Conservation (phyloP, 495 filamentous ascomycete genomes). For the Penicillium arizonense region DNA sequence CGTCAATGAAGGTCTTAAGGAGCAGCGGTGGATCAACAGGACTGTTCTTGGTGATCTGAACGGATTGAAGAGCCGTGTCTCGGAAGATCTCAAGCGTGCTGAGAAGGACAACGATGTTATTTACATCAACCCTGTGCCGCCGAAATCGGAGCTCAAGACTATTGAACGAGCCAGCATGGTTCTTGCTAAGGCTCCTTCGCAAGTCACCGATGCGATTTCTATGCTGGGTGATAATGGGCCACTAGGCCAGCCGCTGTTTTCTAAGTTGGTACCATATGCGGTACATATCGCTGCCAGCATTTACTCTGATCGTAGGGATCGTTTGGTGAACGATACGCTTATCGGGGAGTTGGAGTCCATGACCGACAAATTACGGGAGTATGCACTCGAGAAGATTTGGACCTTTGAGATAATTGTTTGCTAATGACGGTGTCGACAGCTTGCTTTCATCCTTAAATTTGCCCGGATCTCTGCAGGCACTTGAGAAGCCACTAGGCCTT, state of each 20-base stretch:
- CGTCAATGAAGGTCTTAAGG: constrained; percentile 83
- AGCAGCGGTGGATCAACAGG: constrained; percentile 82
- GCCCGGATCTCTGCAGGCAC: constrained; percentile 87
- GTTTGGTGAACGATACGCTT: constrained; percentile 80
- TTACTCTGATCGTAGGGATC: constrained; percentile 87
- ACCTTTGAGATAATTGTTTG: neutral
- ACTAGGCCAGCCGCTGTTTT: constrained; percentile 81
- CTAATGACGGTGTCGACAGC: constrained; percentile 26
- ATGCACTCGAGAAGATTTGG: constrained; percentile 14
- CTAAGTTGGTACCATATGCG: constrained; percentile 91
- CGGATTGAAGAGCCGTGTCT: constrained; percentile 74
- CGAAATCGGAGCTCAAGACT: constrained; percentile 82
- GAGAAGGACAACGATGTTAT: constrained; percentile 97
- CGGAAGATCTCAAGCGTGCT: constrained; percentile 85
- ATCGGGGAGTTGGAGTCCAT: constrained; percentile 81
- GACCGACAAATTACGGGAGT: constrained; percentile 76
- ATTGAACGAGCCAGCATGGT: constrained; percentile 92
- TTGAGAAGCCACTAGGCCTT: constrained; percentile 93
- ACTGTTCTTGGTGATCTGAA: constrained; percentile 79
- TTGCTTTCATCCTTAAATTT: constrained; percentile 81
- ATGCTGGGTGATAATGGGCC: constrained; percentile 76
- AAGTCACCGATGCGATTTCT: constrained; percentile 76
- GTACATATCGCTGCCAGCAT: constrained; percentile 94
- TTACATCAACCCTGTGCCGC: constrained; percentile 80
- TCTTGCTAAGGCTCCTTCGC: constrained; percentile 69